Evolutionary conservation across 106 monocot genomes (phyloP).

Genomic region (Alisma plantagoaquatica): DNA sequence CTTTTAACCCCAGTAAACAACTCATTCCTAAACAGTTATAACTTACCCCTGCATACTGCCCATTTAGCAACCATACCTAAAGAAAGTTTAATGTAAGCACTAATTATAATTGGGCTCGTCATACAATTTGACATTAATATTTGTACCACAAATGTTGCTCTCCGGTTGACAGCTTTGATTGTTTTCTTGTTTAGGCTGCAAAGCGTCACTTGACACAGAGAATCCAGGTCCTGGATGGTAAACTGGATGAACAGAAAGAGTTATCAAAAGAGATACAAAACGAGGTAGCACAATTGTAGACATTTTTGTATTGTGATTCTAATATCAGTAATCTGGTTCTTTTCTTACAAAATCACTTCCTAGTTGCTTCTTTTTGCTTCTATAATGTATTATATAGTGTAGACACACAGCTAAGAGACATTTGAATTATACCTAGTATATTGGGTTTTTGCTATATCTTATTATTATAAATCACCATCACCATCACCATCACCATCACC

Average conservation of each 20-base stretch:
- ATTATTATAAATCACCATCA: no score
- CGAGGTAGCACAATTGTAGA: conserved; percentile 42
- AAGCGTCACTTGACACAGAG: conserved; percentile 61
- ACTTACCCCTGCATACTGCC: no score
- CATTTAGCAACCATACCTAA: no score
- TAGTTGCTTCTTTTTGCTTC: no score
- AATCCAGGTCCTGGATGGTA: conserved; percentile 56
- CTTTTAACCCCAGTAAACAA: no score
- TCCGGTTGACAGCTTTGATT: background rate
- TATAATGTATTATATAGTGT: no score
- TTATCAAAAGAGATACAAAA: conserved; percentile 44
- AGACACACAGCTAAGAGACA: background rate
- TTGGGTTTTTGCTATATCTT: background rate
- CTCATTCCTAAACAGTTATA: no score
- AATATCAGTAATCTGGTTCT: no score
- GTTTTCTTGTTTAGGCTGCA: conserved; percentile 26
- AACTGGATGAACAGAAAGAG: conserved; percentile 61
- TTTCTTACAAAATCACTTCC: no score
- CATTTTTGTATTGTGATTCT: background rate
- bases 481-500: no score
- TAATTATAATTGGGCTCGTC: background rate
- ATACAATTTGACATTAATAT: background rate
- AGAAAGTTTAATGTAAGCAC: background rate
- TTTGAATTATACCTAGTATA: background rate
- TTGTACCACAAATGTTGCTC: background rate